Evolutionary conservation across 371 early-diverging fungal species (phyloP).

Genomic region (Batkoa obscura): DNA sequence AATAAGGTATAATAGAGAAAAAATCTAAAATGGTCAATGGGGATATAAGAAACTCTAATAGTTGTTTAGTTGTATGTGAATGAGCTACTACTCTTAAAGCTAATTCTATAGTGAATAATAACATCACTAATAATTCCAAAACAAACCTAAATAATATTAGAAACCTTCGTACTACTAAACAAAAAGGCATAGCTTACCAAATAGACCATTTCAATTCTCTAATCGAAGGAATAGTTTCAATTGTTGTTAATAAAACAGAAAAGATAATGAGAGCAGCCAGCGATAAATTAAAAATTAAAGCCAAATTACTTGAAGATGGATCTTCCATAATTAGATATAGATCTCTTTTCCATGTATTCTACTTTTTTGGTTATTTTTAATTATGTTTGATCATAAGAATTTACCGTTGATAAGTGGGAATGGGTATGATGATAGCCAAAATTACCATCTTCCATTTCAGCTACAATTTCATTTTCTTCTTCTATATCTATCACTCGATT

Average conservation of each 20-base stretch:
- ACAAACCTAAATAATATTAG: slow-evolving; percentile 28
- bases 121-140: slow-evolving; percentile 55
- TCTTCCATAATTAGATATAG: slow-evolving; percentile 49
- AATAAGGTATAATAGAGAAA: slow-evolving; percentile 63
- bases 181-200: slow-evolving; percentile 21
- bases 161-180: not conserved
- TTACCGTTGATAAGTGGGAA: too few relatives aligned
- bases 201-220: slow-evolving; percentile 31
- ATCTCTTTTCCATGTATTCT: slow-evolving; percentile 25
- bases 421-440: too few relatives aligned
- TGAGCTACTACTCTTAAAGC: slow-evolving; percentile 45
- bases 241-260: slow-evolving; percentile 56
- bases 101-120: slow-evolving; percentile 59
- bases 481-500: too few relatives aligned
- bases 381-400: too few relatives aligned
- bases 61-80: slow-evolving; percentile 34
- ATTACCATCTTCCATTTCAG: too few relatives aligned
- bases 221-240: slow-evolving; percentile 70
- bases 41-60: slow-evolving; percentile 25
- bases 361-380: too few relatives aligned
- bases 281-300: slow-evolving; percentile 48
- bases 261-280: slow-evolving; percentile 25
- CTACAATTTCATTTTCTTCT: too few relatives aligned
- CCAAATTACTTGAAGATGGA: slow-evolving; percentile 42
- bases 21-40: slow-evolving; percentile 59